Base-by-base conservation (phyloP, 495 filamentous ascomycete species). In the Filosporella fistucella region DNA sequence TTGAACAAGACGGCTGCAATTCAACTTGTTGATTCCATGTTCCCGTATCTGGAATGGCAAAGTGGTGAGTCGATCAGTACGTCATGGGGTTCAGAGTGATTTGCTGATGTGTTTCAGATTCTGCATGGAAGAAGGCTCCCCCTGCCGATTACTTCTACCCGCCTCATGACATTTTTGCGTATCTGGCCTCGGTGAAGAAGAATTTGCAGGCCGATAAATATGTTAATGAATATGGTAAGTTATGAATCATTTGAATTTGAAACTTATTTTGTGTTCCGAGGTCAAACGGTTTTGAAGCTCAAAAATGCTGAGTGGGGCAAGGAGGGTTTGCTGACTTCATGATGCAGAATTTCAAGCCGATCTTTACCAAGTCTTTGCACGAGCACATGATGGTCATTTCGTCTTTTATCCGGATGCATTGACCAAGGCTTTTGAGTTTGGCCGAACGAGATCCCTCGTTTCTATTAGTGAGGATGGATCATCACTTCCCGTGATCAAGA, bases 331-430 rank as follows among this genome's bases (percentile, higher is more conserved):
- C n/a, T n/a, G n/a, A n/a, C n/a, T n/a, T n/a, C n/a, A n/a, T n/a
- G n/a, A n/a, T n/a, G n/a, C n/a, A n/a, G n/a, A 57, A 12, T 66
- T 71, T 50, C 61, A 68, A 44, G 56, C 45, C 17, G 68, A 71
- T 46, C 41, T 75, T 5, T 60, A 56, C 30, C 64, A 57, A 36
- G 48, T 68, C 7, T 66, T 70, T 38, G 63, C 59, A 0, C 58
- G 58, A 12, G 63, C 59, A 7, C 71, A 75, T 45, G 72, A 75
- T 39, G 70, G 70, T 11, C 72, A 75, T 42, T 68, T 72, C 40
- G 23, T 56, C 14, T 45, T 63, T 37, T 67, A 67, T 18, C 68
- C 68, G 1, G 70, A 74, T 52, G 52, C 58, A 39, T 29, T 75
- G 7, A 65, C 65, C 4, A 57, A 55, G 8, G 68, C 62, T 0